Evolutionary conservation across 441 rosid genomes (phyloP).

Genomic region (Erodium chrysanthum): DNA sequence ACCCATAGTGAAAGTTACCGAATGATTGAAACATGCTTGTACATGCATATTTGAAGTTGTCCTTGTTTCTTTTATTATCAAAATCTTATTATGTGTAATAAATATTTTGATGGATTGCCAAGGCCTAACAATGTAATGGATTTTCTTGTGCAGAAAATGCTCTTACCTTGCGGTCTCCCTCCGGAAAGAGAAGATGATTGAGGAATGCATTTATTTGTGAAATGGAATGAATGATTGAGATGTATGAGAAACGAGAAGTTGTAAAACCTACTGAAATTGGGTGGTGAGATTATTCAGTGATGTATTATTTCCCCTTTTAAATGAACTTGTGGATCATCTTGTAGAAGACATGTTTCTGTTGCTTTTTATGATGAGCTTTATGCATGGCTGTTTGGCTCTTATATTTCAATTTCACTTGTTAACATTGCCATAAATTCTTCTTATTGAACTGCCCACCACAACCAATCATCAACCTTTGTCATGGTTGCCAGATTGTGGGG

Average conservation of each 20-base stretch:
- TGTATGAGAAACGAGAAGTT: too few relatives aligned
- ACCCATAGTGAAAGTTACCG: neutral
- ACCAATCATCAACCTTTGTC: too few relatives aligned
- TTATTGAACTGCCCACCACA: too few relatives aligned
- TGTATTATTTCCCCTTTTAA: neutral
- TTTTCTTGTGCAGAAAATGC: slow-evolving; percentile 71
- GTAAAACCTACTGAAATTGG: neutral
- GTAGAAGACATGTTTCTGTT: neutral
- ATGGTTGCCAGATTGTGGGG: too few relatives aligned
- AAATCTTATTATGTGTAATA: neutral
- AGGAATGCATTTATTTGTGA: slow-evolving; percentile 8
- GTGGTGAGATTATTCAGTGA: neutral
- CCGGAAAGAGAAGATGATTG: slow-evolving; percentile 89
- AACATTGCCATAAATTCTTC: too few relatives aligned
- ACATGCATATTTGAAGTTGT: neutral
- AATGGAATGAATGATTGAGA: too few relatives aligned
- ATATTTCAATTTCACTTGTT: too few relatives aligned
- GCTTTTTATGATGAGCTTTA: too few relatives aligned
- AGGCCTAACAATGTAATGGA: neutral
- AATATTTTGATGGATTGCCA: too few relatives aligned
- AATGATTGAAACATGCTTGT: neutral
- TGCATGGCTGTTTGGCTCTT: too few relatives aligned
- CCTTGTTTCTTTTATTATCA: neutral
- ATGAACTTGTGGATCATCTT: neutral
- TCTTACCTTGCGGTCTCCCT: slow-evolving; percentile 86